These are phyloP conservation scores for Boletus sp. DNA, from an alignment of 1,284 basidiomycete species.

Conservation along the genomic window DNA sequence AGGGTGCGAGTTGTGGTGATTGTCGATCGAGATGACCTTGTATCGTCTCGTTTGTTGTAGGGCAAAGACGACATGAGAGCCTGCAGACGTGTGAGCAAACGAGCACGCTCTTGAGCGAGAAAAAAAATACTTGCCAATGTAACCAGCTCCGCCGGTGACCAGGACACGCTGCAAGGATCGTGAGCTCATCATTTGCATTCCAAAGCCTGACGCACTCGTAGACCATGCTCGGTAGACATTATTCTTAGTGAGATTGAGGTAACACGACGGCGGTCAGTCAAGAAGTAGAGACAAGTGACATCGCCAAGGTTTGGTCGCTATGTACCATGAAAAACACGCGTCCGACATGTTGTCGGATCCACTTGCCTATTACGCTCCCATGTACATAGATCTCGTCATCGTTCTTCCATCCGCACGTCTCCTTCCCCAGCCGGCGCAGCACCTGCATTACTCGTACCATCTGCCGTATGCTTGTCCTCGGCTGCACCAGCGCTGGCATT, in stretches of 20 bases:
- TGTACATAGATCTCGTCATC: conserved; percentile 15
- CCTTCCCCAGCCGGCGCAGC: conserved; percentile 42
- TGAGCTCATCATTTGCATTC: conserved; percentile 14
- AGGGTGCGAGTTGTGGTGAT: conserved; percentile 89
- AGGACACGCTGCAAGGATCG: conserved; percentile 60
- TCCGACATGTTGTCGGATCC: too few species aligned
- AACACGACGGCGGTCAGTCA: not conserved
- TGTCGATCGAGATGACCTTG: conserved; percentile 93
- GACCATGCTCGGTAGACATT: conserved; percentile 36
- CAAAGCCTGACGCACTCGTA: conserved; percentile 36
- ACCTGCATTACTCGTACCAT: conserved; percentile 15
- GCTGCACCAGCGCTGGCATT: conserved; percentile 15
- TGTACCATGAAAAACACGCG: conserved; percentile 25
- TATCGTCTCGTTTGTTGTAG: conserved; percentile 87
- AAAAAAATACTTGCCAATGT: conserved; percentile 62
- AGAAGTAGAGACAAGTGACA: conserved; percentile 9
- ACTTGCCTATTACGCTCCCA: not conserved
- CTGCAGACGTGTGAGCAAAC: conserved; percentile 45
- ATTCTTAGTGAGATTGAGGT: conserved; percentile 8
- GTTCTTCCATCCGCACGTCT: conserved; percentile 62
- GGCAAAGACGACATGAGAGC: conserved; percentile 89
- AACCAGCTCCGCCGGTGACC: conserved; percentile 84
- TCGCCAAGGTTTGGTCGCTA: conserved; percentile 6
- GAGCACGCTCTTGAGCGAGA: conserved; percentile 5
- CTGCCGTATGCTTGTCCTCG: conserved; percentile 6